phyloP scores from a whole-genome alignment of 176 grass and related monocot species.

The Oryza officinalis region DNA sequence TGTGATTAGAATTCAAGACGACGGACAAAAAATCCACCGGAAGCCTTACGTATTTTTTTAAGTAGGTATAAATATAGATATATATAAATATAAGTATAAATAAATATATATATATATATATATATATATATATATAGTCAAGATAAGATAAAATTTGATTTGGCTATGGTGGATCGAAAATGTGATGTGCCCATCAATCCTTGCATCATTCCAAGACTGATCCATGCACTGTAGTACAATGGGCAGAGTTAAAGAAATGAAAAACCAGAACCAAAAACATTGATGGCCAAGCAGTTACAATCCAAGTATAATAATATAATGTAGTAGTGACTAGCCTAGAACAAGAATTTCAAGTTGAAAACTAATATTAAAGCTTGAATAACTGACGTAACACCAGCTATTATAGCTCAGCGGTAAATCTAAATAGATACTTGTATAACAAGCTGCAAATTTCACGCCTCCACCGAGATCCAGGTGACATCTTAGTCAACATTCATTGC shows the following conservation, averaged over 20 bases:
- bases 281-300: not conserved
- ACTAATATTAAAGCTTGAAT: not conserved
- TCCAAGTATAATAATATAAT: not conserved
- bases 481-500: constrained; percentile 69
- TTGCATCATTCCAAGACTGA: not conserved
- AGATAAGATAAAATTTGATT: too few species aligned
- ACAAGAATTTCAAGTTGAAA: constrained; percentile 16
- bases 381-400: not conserved
- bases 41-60: too few species aligned
- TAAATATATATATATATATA: too few species aligned
- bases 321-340: not conserved
- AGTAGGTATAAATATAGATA: too few species aligned
- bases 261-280: not conserved
- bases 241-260: not conserved
- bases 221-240: not conserved
- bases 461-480: not conserved
- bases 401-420: not conserved
- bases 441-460: constrained; percentile 31
- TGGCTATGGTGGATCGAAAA: not conserved
- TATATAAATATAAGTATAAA: too few species aligned
- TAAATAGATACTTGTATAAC: constrained; percentile 16
- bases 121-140: too few species aligned
- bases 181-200: not conserved
- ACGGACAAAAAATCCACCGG: too few species aligned
- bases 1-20: too few species aligned